phyloP scores from a whole-genome alignment of 371 early-diverging fungal genomes.

The Racocetra persica region DNA sequence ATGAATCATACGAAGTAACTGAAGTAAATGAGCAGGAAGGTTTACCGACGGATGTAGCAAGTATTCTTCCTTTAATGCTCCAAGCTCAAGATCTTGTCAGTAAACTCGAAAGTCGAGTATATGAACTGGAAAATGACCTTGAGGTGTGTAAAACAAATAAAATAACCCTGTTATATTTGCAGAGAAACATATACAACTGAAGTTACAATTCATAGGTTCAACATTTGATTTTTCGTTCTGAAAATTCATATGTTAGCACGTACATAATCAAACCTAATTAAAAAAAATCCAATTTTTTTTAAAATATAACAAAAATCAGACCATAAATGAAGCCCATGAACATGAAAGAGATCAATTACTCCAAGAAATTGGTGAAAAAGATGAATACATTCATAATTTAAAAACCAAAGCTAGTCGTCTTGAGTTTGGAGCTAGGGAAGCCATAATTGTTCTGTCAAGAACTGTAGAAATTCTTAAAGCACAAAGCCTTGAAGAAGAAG shows the following conservation, averaged over 20 bases:
- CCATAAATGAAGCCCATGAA: slow-evolving; percentile 62
- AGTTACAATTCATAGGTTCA: too few species aligned
- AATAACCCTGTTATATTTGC: not conserved
- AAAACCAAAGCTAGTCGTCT: slow-evolving; percentile 58
- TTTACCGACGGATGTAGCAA: slow-evolving; percentile 49
- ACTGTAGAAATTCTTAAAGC: slow-evolving; percentile 44
- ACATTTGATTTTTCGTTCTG: not conserved
- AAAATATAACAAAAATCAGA: slow-evolving; percentile 46
- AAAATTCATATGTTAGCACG: not conserved
- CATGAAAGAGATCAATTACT: slow-evolving; percentile 63
- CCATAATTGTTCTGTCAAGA: slow-evolving; percentile 59
- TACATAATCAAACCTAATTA: too few species aligned
- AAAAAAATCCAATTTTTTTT: not conserved
- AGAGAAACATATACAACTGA: not conserved
- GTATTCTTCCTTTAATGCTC: slow-evolving; percentile 60
- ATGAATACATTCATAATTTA: slow-evolving; percentile 61
- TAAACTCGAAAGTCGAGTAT: slow-evolving; percentile 62
- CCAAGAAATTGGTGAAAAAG: slow-evolving; percentile 63
- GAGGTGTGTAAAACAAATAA: slow-evolving; percentile 49
- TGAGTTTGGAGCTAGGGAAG: slow-evolving; percentile 63
- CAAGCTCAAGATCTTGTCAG: slow-evolving; percentile 65
- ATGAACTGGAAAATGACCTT: slow-evolving; percentile 62
- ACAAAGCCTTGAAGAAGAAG: slow-evolving; percentile 35
- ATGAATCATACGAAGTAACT: slow-evolving; percentile 13
- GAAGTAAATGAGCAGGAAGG: slow-evolving; percentile 10